These are phyloP conservation scores for Polyplosphaeria fusca DNA, from an alignment of 495 filamentous ascomycete species.

Conservation along the genomic window DNA sequence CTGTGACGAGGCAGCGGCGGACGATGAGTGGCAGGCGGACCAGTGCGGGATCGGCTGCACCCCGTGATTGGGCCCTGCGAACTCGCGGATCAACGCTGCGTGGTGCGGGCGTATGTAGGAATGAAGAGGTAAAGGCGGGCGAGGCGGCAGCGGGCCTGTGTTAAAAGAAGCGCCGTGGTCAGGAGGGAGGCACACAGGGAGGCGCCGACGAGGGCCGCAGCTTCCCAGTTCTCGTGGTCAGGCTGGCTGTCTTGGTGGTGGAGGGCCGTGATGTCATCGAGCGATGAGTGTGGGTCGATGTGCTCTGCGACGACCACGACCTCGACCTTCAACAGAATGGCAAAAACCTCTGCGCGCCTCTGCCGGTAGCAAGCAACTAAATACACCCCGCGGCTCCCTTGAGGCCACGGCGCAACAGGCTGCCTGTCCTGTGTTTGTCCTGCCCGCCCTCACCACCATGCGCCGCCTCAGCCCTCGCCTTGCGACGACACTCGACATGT, in stretches of 20 bases:
- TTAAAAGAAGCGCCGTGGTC: too few relatives aligned
- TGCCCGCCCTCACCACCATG: constrained; percentile 3
- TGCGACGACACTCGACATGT: neutral
- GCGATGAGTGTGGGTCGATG: neutral
- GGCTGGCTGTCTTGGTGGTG: too few relatives aligned
- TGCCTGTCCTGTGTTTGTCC: neutral
- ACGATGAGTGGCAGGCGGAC: constrained; percentile 3
- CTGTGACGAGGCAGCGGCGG: neutral
- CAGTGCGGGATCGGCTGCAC: constrained; percentile 1
- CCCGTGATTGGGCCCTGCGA: neutral
- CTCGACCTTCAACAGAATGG: constrained; percentile 8
- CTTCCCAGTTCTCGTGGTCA: too few relatives aligned
- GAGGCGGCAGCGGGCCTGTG: too few relatives aligned
- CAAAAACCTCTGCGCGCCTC: neutral
- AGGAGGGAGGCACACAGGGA: too few relatives aligned
- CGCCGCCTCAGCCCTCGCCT: constrained; percentile 21
- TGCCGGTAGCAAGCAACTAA: constrained; percentile 1
- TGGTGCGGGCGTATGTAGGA: too few relatives aligned
- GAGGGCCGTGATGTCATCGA: too few relatives aligned
- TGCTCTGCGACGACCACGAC: neutral
- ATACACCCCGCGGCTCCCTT: neutral
- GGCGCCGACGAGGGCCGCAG: too few relatives aligned
- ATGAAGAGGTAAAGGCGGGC: too few relatives aligned
- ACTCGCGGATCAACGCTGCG: neutral
- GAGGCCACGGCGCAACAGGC: constrained; percentile 14